Evolutionary conservation across 345 rosid species (phyloP).

Genomic region (Salix dunnii): DNA sequence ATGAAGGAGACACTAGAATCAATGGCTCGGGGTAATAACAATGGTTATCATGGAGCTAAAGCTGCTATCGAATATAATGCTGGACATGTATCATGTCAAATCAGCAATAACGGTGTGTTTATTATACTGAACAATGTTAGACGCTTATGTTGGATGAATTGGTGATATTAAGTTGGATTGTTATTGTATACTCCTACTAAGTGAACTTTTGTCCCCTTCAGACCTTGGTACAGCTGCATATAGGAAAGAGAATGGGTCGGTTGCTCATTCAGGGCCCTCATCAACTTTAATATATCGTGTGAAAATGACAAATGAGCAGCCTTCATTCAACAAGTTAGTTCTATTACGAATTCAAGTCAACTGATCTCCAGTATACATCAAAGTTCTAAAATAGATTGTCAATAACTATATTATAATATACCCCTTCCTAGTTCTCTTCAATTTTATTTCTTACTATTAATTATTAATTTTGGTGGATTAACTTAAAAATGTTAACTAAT

Average conservation of each 20-base stretch:
- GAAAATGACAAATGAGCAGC: conserved; percentile 27
- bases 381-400: neutral
- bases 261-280: conserved; percentile 16
- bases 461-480: neutral
- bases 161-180: conserved; percentile 5
- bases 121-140: conserved; percentile 8
- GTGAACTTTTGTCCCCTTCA: conserved; percentile 24
- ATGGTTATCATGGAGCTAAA: conserved; percentile 19
- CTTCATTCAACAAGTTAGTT: conserved; percentile 24
- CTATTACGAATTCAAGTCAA: neutral
- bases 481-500: neutral
- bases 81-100: conserved; percentile 17
- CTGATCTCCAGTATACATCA: neutral
- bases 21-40: conserved; percentile 19
- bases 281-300: conserved; percentile 19
- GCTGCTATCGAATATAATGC: conserved; percentile 21
- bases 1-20: conserved; percentile 43
- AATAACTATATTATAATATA: neutral
- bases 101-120: conserved; percentile 32
- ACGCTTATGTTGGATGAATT: conserved; percentile 8
- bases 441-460: neutral
- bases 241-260: conserved; percentile 31
- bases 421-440: neutral
- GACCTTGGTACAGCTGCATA: conserved; percentile 35
- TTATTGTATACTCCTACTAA: conserved; percentile 18